A percentile compares a stretch with the other conserved stretches of the same genome.
These are phyloP conservation scores for Hsuehochloa calcarea DNA, from an alignment of 176 grass and related monocot genomes.

Conservation along the genomic window DNA sequence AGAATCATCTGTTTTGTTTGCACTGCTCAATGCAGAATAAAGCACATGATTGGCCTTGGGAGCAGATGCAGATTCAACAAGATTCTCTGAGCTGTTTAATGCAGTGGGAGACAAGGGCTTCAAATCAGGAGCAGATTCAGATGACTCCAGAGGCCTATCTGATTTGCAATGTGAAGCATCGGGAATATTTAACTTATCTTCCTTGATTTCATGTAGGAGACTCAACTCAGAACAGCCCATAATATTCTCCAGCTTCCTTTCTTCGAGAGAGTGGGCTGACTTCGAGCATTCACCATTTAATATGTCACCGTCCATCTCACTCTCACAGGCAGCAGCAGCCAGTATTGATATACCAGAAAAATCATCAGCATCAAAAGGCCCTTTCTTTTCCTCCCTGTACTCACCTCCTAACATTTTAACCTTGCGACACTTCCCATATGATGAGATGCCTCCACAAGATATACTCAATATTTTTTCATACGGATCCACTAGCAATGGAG, in stretches of 20 bases:
- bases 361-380: constrained; percentile 44
- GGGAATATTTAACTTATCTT: constrained; percentile 17
- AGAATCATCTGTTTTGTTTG: constrained; percentile 20
- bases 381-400: constrained; percentile 22
- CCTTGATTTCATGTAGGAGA: constrained; percentile 31
- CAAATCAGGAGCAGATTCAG: constrained; percentile 37
- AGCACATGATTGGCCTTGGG: neutral
- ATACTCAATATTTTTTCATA: constrained; percentile 41
- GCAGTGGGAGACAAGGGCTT: constrained; percentile 17
- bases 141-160: constrained; percentile 17
- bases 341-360: constrained; percentile 99
- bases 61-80: constrained; percentile 2
- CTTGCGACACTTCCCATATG: constrained; percentile 42
- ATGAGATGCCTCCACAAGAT: constrained; percentile 40
- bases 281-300: constrained; percentile 32
- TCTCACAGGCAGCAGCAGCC: constrained; percentile 81
- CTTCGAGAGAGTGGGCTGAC: constrained; percentile 38
- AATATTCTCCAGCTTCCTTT: constrained; percentile 32
- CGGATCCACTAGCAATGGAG: constrained; percentile 41
- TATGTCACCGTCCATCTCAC: constrained; percentile 44
- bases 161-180: constrained; percentile 28
- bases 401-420: constrained; percentile 29
- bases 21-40: constrained; percentile 22
- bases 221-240: constrained; percentile 14
- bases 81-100: constrained; percentile 5